These are phyloP conservation scores for Monilinia vaccinii-corymbosi DNA, from an alignment of 2,329 filamentous ascomycete genomes.

Conservation along the genomic window DNA sequence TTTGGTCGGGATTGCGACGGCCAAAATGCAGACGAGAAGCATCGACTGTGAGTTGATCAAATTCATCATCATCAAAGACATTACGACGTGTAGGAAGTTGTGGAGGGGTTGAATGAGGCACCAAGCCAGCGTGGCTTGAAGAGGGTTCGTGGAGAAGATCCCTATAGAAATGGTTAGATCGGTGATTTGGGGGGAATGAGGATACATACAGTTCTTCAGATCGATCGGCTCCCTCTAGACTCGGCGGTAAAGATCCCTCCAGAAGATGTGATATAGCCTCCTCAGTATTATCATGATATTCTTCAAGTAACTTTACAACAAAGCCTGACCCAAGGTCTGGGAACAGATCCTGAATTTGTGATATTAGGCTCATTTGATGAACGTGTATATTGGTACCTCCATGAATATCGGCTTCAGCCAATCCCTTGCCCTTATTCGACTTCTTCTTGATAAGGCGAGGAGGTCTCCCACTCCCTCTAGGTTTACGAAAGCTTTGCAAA, in stretches of 20 bases:
- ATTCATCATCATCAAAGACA: constrained; percentile 70
- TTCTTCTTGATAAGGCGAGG: constrained; percentile 35
- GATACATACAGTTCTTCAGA: constrained; percentile 41
- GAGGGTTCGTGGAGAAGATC: constrained; percentile 17
- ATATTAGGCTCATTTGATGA: constrained; percentile 75
- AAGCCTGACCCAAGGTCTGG: constrained; percentile 80
- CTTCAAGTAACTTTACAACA: constrained; percentile 67
- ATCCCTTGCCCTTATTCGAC: constrained; percentile 23
- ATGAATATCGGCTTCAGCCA: constrained; percentile 46
- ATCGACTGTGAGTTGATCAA: constrained; percentile 61
- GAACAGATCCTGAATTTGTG: constrained; percentile 89
- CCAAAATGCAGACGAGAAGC: constrained; percentile 68
- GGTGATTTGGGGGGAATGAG: neutral
- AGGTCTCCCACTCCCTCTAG: constrained; percentile 42
- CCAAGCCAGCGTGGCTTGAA: constrained; percentile 35
- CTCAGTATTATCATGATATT: constrained; percentile 70
- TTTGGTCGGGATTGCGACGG: constrained; percentile 52
- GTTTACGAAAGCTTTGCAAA: constrained; percentile 50
- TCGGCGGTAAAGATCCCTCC: constrained; percentile 62
- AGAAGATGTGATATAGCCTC: constrained; percentile 73
- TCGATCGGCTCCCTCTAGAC: constrained; percentile 56
- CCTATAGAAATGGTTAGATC: constrained; percentile 14
- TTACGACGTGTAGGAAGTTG: constrained; percentile 55
- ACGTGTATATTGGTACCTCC: constrained; percentile 41
- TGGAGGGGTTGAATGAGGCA: constrained; percentile 51